Base-by-base conservation (phyloP, 495 filamentous ascomycete species). In the Penicillium pulvis region DNA sequence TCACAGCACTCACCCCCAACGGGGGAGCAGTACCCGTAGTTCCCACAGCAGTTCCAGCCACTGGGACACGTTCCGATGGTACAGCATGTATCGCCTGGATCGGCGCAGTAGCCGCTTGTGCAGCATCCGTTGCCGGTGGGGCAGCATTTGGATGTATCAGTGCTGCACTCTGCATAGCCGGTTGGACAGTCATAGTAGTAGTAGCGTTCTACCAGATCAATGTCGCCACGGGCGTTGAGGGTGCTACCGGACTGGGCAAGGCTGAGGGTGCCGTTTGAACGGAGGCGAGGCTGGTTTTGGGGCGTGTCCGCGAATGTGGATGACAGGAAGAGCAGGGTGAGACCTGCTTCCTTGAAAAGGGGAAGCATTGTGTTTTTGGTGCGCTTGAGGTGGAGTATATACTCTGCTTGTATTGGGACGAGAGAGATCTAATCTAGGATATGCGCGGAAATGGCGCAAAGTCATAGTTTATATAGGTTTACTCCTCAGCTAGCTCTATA, bases 1-100 rank as follows among this genome's bases (percentile, higher is more conserved):
- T 41, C 42, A 26, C 65, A 68, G 35, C 65, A 68, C 24, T 68
- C 57, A 0, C 60, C 65, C 6, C 33, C 60, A 0, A 19, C 33
- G 3, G 65, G 65, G 5, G 63, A 61, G 51, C 65, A 61, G 42
- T 53, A 58, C 2, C 58, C 60, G 2, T 36, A 14, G 7, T 49
- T 48, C 7, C 63, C 65, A 6, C 65, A 68, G 47, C 65, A 68
- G 19, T 66, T 57, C 28, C 48, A 68, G 3, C 63, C 65, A 23
- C 28, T 47, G 2, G 41, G 55, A 50, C 65, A 68, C 2, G 63
- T 66, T 16, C 65, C 65, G 0, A 33, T 9, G 6, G 58, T 26
- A 36, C 65, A 68, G 43, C 65, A 68, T 1, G 49, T 56, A 4
- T 58, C 57, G 17, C 55, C 60, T 1, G 52, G 41, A 3, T 36